Evolutionary conservation across 208 protist genomes (phyloP), one percentile per base, ranked within the genome.

Genomic region (Naegleria lovaniensis): DNA sequence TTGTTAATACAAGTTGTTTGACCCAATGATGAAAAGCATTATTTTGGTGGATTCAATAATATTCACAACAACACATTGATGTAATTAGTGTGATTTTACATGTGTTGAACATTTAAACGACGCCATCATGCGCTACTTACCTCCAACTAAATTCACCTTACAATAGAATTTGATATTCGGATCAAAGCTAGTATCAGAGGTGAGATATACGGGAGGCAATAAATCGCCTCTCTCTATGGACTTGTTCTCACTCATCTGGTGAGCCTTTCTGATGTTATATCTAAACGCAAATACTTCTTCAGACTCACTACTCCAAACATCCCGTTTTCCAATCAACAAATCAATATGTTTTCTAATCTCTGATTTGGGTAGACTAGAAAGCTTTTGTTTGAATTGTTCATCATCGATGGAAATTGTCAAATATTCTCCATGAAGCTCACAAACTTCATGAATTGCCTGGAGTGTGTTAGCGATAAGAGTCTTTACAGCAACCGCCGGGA

Each of bases 181-280:
- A 79, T 79, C 67, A 79, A 79, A 79, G n/a, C 29, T 88, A 36
- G 85, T 29, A 48, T 88, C 85, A 38, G 22, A 40, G 5, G 85
- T 58, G 5, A 88, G 38, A 39, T 88, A 88, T 0, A 88, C 85
- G 25, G 85, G 85, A 19, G 85, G 85, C 15, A 88, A 58, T 29
- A 85, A 51, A 85, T 85, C 83, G n/a, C 40, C 16, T 85, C 83
- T 85, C 41, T 85, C 83, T 38, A 85, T 85, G 15, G 33, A 51
- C 25, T 85, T 85, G 16, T 85, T 85, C 41, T 85, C 83, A 29
- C 36, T 48, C 16, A 85, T 48, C 6, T 19, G 5, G 5, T 85
- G 33, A 48, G 40, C 40, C n/a, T 85, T 40, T 48, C 40, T 48
- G 6, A 87, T 87, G 13, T n/a, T 38, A 4, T 43, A 29, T 87